Percentiles rank a stretch among this genome's conserved stretches.
Conservation (phyloP, 768 basidiomycete species). For the Xerocomellus chrysenteron region DNA sequence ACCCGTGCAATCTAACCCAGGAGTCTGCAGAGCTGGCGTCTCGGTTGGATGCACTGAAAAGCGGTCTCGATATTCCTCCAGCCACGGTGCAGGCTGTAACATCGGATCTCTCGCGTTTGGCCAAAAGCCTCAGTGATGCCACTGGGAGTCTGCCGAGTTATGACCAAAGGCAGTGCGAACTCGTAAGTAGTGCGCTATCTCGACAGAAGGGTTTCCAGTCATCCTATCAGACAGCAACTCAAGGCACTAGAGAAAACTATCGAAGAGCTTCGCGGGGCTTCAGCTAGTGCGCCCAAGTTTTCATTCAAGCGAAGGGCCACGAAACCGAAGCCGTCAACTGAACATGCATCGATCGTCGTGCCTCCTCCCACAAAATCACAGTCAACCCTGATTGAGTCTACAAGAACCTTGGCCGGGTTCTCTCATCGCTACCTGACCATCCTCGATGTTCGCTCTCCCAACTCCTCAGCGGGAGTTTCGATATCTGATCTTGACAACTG, state of each 20-base stretch:
- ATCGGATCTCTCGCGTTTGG: slow-evolving; percentile 52
- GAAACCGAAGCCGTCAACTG: slow-evolving; percentile 15
- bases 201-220: slow-evolving; percentile 4
- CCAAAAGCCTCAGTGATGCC: slow-evolving; percentile 63
- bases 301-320: slow-evolving; percentile 55
- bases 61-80: slow-evolving; percentile 23
- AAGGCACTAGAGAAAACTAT: slow-evolving; percentile 57
- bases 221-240: slow-evolving; percentile 53
- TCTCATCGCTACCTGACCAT: slow-evolving; percentile 47
- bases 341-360: background rate
- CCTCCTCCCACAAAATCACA: slow-evolving; percentile 1
- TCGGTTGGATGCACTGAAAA: slow-evolving; percentile 44
- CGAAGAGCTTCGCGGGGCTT: slow-evolving; percentile 47
- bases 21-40: slow-evolving; percentile 45
- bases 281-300: slow-evolving; percentile 60
- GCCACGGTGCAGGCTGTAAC: slow-evolving; percentile 46
- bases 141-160: slow-evolving; percentile 65
- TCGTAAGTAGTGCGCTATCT: slow-evolving; percentile 43
- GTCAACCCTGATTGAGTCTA: slow-evolving; percentile 26
- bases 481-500: slow-evolving; percentile 68
- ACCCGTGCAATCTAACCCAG: slow-evolving; percentile 14
- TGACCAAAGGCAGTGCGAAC: slow-evolving; percentile 71
- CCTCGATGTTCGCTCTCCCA: slow-evolving; percentile 34
- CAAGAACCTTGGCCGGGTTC: slow-evolving; percentile 42
- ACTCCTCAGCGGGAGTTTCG: slow-evolving; percentile 46